Conservation (phyloP, 768 basidiomycete species). For the Dendrothele bispora region DNA sequence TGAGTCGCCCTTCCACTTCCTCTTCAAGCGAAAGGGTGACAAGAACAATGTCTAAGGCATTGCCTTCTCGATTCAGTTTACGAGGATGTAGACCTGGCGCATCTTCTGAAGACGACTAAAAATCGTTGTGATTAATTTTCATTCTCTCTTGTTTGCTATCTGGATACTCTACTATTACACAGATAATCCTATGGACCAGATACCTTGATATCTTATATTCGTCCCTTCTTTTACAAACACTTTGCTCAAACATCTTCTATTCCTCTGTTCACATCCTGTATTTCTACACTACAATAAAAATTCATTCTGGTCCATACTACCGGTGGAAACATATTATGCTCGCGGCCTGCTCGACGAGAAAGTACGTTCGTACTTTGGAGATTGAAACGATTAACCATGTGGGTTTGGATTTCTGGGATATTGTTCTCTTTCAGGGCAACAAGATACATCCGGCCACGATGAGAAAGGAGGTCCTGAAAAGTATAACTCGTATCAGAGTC, state of each 20-base stretch:
- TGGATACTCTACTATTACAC: neutral
- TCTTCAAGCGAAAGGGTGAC: slow-evolving; percentile 55
- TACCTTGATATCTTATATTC: no score
- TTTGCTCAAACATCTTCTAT: neutral
- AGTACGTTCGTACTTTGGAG: slow-evolving; percentile 70
- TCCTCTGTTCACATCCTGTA: neutral
- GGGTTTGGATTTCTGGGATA: slow-evolving; percentile 59
- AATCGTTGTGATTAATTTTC: neutral
- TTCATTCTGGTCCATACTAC: neutral
- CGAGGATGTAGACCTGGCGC: slow-evolving; percentile 53
- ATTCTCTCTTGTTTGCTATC: slow-evolving; percentile 5
- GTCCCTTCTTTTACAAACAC: no score
- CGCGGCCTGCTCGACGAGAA: slow-evolving; percentile 80
- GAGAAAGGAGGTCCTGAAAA: slow-evolving; percentile 68
- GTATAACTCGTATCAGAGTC: no score
- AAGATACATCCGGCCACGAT: slow-evolving; percentile 80
- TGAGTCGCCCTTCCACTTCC: slow-evolving; percentile 35
- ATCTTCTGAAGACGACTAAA: slow-evolving; percentile 46
- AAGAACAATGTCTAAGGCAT: slow-evolving; percentile 51
- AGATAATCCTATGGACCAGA: neutral
- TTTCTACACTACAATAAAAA: neutral
- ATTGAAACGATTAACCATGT: slow-evolving; percentile 54
- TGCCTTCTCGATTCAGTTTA: slow-evolving; percentile 73
- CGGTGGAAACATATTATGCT: no score
- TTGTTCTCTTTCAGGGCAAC: slow-evolving; percentile 87